Base-by-base conservation (phyloP, 108 stramenopile species). In the Cyclotella cryptica region DNA sequence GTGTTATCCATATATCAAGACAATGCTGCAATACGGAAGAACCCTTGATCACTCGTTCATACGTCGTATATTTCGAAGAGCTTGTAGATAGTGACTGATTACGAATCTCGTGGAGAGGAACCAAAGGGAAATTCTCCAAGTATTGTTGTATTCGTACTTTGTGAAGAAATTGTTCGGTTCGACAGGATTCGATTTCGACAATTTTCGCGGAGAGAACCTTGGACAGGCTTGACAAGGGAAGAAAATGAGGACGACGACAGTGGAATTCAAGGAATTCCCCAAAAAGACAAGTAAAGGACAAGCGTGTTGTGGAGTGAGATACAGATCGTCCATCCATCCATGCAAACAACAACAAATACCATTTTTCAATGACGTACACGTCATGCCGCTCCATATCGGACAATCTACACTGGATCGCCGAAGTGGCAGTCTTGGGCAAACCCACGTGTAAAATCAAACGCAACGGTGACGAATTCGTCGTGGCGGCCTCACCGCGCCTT, bases 101-200 rank as follows among this genome's bases (percentile, higher is more conserved):
- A 8, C 45, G 44, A 26, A 66, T 66, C 1, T 66, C 43, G 1
- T 45, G n/a, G 10, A 24, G 19, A 66, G 8, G 4, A 2, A 41
- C 17, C 7, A 26, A 46, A 3, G 65, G 65, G 22, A 66, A 66
- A 1, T 10, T 13, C 3, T 66, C 46, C 21, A 45, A 26, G 45
- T 66, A 66, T n/a, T 66, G 44, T 1, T 18, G 1, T 0, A 66
- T 22, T 12, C 17, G 10, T 22, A 47, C 7, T 46, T 66, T 66
- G 45, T 66, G 65, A 0, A 35, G 15, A 27, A 47, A 66, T 22
- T 45, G 11, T 0, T 47, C 21, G 19, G 26, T 45, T 3, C 65
- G 43, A 47, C 65, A 66, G 18, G 65, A 66, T 47, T 66, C 65
- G 9, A 66, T 46, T 47, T 66, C 65, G 46, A 66, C 65, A 47